phyloP scores from a whole-genome alignment of 805 yeast species.

The Kuraishia hungarica region DNA sequence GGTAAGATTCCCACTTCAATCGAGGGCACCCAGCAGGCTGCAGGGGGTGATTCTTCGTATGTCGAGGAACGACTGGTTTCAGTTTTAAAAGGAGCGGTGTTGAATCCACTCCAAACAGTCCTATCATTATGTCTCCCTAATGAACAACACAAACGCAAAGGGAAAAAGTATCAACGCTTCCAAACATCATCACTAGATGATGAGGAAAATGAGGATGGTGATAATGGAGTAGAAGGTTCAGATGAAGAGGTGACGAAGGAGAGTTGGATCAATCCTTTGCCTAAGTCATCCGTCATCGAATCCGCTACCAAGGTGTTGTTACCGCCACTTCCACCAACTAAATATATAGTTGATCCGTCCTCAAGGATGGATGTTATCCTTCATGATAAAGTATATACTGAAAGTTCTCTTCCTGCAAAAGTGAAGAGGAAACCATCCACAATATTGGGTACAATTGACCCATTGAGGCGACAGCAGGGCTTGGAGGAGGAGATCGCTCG shows the following conservation, averaged over 20 bases:
- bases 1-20: slow-evolving; percentile 23
- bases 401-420: slow-evolving; percentile 39
- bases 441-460: slow-evolving; percentile 17
- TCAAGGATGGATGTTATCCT: slow-evolving; percentile 59
- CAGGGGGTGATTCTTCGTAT: background rate
- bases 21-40: slow-evolving; percentile 5
- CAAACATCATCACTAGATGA: slow-evolving; percentile 17
- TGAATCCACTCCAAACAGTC: slow-evolving; percentile 36
- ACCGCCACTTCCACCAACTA: slow-evolving; percentile 71
- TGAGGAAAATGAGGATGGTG: slow-evolving; percentile 7
- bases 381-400: slow-evolving; percentile 73
- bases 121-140: slow-evolving; percentile 32
- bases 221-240: slow-evolving; percentile 7
- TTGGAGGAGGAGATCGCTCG: slow-evolving; percentile 80
- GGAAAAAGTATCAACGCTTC: slow-evolving; percentile 18
- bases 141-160: slow-evolving; percentile 12
- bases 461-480: slow-evolving; percentile 31
- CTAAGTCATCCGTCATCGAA: slow-evolving; percentile 68
- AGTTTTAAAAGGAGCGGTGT: slow-evolving; percentile 13
- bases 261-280: slow-evolving; percentile 26
- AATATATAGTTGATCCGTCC: slow-evolving; percentile 60
- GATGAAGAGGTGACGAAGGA: slow-evolving; percentile 8
- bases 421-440: slow-evolving; percentile 18
- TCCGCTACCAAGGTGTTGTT: slow-evolving; percentile 70
- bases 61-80: slow-evolving; percentile 3